phyloP scores from a whole-genome alignment of 495 filamentous ascomycete genomes.

The Glutinoglossum americanum region DNA sequence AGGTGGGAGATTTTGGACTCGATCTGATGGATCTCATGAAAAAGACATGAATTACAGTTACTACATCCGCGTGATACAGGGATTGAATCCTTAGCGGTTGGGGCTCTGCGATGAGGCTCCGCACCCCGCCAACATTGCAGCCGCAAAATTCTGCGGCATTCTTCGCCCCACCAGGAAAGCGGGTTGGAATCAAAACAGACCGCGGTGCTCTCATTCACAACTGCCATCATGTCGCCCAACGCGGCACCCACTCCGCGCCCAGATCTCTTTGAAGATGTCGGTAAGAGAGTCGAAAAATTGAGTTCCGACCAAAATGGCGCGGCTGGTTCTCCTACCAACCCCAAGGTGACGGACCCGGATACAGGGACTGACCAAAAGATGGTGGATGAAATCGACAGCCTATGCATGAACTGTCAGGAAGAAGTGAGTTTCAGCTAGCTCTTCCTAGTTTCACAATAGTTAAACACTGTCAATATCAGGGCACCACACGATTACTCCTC shows the following conservation, averaged over 20 bases:
- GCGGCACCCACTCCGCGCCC: background rate
- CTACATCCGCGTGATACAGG: background rate
- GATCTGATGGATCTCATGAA: slow-evolving; percentile 39
- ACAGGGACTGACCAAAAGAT: slow-evolving; percentile 22
- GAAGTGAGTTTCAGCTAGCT: slow-evolving; percentile 34
- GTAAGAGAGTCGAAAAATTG: slow-evolving; percentile 3
- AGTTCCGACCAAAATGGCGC: background rate
- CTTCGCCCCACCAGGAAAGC: background rate
- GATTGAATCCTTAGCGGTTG: too few species aligned
- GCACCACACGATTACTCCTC: slow-evolving; percentile 64
- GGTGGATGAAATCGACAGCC: slow-evolving; percentile 46
- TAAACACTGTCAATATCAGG: slow-evolving; percentile 25
- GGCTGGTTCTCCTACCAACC: background rate
- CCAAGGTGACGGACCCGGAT: background rate
- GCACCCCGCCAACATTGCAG: background rate
- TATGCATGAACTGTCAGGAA: slow-evolving; percentile 76
- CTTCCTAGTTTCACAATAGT: background rate
- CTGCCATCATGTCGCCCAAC: background rate
- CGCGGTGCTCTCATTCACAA: background rate
- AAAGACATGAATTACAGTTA: background rate
- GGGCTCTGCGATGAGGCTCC: background rate
- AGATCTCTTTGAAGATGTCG: slow-evolving; percentile 5
- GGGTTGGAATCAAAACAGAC: background rate
- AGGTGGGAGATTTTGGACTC: slow-evolving; percentile 13
- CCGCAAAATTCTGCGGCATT: background rate